Evolutionary conservation across 2,329 filamentous ascomycete species (phyloP).

Genomic region (Venturia asperata): DNA sequence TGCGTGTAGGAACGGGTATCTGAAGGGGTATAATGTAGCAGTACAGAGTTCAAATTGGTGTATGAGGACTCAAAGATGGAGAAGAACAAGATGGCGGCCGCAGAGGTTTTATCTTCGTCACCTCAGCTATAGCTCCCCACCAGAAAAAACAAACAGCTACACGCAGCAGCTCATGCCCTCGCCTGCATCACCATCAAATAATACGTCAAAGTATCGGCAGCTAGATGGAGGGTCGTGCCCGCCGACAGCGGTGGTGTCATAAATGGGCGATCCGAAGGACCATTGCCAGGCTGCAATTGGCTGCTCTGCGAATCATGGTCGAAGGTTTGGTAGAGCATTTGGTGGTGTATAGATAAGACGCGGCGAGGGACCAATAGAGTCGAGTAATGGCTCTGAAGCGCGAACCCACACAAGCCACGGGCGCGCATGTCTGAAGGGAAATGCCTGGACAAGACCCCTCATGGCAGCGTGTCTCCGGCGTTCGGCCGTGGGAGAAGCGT

Average conservation of each 20-base stretch:
- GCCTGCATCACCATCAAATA: conserved; percentile 1
- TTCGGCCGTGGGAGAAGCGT: conserved; percentile 4
- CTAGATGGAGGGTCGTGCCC: not conserved
- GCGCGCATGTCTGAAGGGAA: no score
- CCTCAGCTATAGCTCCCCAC: conserved; percentile 8
- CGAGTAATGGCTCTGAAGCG: not conserved
- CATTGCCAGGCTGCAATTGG: not conserved
- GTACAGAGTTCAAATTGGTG: not conserved
- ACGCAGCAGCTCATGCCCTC: not conserved
- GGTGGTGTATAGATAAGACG: conserved; percentile 13
- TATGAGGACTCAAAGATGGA: not conserved
- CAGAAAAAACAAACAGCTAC: conserved; percentile 11
- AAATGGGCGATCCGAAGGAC: not conserved
- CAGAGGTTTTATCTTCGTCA: conserved; percentile 8
- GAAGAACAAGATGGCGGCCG: not conserved
- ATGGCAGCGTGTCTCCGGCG: not conserved
- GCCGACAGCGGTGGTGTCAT: conserved; percentile 2
- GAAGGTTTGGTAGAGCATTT: conserved; percentile 6
- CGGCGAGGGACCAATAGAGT: conserved; percentile 9
- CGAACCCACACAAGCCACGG: not conserved
- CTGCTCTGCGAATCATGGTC: not conserved
- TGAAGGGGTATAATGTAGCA: not conserved
- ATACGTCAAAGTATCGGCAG: conserved; percentile 9
- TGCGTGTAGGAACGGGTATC: not conserved
- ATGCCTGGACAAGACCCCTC: not conserved